phyloP scores from a whole-genome alignment of 768 basidiomycete species.

The Tricholoma terreum region DNA sequence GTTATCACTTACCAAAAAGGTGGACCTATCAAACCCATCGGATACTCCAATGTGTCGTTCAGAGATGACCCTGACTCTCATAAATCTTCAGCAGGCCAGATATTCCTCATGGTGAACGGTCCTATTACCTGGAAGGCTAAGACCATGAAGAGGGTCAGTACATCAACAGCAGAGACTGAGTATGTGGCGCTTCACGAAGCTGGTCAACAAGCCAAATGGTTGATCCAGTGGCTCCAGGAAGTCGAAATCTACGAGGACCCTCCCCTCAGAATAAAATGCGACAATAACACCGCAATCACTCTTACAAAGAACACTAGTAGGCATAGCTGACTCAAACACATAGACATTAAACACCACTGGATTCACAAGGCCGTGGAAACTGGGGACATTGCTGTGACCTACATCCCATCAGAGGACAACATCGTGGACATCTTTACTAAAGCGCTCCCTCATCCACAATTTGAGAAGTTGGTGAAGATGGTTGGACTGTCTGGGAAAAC shows the following conservation, averaged over 20 bases:
- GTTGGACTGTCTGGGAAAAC: no score
- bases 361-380: conserved; percentile 28
- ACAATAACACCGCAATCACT: conserved; percentile 33
- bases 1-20: no score
- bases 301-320: conserved; percentile 27
- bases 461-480: conserved; percentile 8
- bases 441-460: conserved; percentile 20
- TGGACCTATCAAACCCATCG: no score
- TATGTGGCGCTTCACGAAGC: conserved; percentile 32
- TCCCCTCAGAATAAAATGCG: conserved; percentile 13
- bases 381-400: conserved; percentile 18
- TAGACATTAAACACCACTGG: conserved; percentile 37
- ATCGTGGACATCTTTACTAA: conserved; percentile 39
- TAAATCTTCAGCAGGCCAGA: no score
- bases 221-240: no score
- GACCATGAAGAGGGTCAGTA: no score
- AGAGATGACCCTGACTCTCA: no score
- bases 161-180: conserved; percentile 31
- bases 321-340: conserved; percentile 36
- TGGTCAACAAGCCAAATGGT: conserved; percentile 4
- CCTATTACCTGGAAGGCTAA: no score
- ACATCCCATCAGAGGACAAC: conserved; percentile 28
- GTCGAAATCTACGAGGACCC: conserved; percentile 4
- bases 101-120: no score
- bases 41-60: no score